Conservation (phyloP, 1,139 yeast genomes). For the Pichia cactophila region DNA sequence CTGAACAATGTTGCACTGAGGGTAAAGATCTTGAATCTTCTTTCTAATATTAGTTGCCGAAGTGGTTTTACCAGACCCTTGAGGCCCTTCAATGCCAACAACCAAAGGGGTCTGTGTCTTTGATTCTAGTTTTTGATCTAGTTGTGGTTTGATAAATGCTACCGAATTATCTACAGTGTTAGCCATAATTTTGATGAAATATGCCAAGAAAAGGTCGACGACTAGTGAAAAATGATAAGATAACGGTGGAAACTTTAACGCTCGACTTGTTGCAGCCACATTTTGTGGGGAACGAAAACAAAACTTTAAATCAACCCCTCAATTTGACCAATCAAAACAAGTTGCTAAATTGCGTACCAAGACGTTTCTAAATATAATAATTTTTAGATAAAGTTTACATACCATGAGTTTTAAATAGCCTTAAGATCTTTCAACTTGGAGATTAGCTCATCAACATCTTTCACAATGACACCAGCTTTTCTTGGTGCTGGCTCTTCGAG, state of each 20-base stretch:
- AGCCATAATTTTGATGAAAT: neutral
- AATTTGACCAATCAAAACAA: neutral
- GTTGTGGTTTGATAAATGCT: conserved; percentile 14
- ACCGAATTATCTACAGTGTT: conserved; percentile 6
- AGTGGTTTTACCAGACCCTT: conserved; percentile 87
- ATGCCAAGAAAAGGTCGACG: neutral
- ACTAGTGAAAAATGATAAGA: neutral
- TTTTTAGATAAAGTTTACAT: neutral
- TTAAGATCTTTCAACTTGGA: conserved; percentile 67
- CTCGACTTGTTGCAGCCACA: too few relatives aligned
- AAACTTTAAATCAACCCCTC: too few relatives aligned
- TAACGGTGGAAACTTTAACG: neutral
- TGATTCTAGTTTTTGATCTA: neutral
- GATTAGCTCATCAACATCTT: conserved; percentile 73
- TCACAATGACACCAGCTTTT: conserved; percentile 74
- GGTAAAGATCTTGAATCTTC: conserved; percentile 32
- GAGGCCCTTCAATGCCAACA: conserved; percentile 79
- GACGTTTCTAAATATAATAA: too few relatives aligned
- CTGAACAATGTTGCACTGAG: conserved; percentile 40
- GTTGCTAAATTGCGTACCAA: neutral
- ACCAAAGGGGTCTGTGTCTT: conserved; percentile 26
- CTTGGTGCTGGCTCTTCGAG: conserved; percentile 84
- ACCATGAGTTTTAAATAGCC: conserved; percentile 25
- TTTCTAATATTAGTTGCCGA: conserved; percentile 41
- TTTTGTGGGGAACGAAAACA: too few relatives aligned